Base-by-base conservation (phyloP, 192 early-diverging fungal species). In the Rhizophagus prolifer region DNA sequence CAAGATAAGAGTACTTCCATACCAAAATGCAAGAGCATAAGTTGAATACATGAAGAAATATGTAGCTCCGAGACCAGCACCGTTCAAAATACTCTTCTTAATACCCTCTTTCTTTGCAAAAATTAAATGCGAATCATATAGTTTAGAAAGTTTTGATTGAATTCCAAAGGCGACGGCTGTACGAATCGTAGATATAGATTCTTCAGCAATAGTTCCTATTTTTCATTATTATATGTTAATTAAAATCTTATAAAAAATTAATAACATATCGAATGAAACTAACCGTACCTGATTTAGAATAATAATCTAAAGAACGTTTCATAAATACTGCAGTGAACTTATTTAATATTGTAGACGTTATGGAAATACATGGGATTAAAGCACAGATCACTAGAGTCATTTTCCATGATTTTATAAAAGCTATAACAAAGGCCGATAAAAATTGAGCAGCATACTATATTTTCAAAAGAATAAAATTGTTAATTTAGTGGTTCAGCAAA, bases 121-220 rank as follows among this genome's bases (percentile, higher is more conserved):
- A 72, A 79, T 78, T 23, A 89, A 84, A 25, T 63, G 63, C 3
- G 79, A 25, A 12, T 79, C 81, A 69, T 89, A 92, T 70, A 60
- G 65, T n/a, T 65, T 77, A 13, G 77, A 86, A 84, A 81, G 86
- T 67, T 46, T 78, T 74, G 81, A 80, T 78, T 85, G 88, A 81
- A 80, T 89, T 50, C 82, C 94, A 78, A 95, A 89, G 38, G 92
- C 90, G 30, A 91, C 89, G 7, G 97, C 95, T 0, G 96, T 99
- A 36, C 91, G 86, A 78, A 99, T 92, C 75, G 89, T 89, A 76
- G 89, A 82, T 75, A 99, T 92, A 47, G 91, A 87, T 79, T 99
- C 97, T 67, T 91, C 91, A 3, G 95, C 94, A 8, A 91, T 86
- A 78, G 93, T 90, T 21, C 50, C 50, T 54, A 21, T 54, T 54